These are phyloP conservation scores for Aspergillus sp. DNA, from an alignment of 2,329 filamentous ascomycete genomes.

Conservation along the genomic window DNA sequence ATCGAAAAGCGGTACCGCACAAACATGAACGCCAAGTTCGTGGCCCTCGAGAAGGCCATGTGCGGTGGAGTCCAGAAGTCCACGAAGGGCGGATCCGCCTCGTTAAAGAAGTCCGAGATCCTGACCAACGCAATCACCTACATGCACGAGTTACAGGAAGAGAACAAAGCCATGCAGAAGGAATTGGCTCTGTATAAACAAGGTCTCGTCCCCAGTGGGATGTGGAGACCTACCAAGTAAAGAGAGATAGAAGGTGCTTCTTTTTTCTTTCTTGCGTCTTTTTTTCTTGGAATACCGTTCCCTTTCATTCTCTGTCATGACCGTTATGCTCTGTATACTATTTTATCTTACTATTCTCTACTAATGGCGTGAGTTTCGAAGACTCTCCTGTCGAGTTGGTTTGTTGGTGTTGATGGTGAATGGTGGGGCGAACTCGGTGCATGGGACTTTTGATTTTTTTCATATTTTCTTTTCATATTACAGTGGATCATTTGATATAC, in stretches of 20 bases:
- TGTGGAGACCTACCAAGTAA: not conserved
- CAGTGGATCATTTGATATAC: not conserved
- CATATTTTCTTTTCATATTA: not conserved
- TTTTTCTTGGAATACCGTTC: not conserved
- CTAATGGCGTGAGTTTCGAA: not conserved
- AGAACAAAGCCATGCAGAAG: slow-evolving; percentile 33
- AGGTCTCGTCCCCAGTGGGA: slow-evolving; percentile 11
- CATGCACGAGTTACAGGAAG: slow-evolving; percentile 36
- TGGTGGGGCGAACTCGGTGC: not conserved
- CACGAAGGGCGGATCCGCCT: slow-evolving; percentile 28
- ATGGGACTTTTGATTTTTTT: not conserved
- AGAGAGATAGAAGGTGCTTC: not conserved
- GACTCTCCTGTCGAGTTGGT: not conserved
- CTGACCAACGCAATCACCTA: slow-evolving; percentile 37
- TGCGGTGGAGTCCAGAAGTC: slow-evolving; percentile 25
- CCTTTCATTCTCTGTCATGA: not conserved
- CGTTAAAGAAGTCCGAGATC: slow-evolving; percentile 40
- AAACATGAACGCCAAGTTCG: slow-evolving; percentile 45
- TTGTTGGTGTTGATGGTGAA: not conserved
- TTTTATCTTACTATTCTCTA: not conserved
- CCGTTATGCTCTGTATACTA: not conserved
- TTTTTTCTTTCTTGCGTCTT: not conserved
- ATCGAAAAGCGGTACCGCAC: slow-evolving; percentile 44
- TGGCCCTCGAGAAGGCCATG: slow-evolving; percentile 40
- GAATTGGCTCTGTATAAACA: slow-evolving; percentile 33